phyloP scores from a whole-genome alignment of 495 filamentous ascomycete genomes.

The Halenospora varia region DNA sequence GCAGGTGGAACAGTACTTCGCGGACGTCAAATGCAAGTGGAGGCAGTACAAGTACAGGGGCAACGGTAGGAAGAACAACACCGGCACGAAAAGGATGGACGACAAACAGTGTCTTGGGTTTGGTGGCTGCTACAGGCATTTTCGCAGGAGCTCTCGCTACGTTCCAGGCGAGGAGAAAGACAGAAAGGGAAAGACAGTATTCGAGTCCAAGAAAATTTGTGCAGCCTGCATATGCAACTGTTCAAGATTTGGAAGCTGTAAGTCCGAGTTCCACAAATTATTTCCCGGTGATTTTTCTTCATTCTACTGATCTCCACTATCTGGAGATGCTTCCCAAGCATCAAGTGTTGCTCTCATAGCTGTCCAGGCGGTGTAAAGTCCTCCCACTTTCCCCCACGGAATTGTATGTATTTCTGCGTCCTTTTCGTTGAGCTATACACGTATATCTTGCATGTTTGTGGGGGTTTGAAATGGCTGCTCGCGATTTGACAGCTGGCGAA shows the following conservation, averaged over 20 bases:
- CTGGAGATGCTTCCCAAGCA: too few species aligned
- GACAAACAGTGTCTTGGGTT: slow-evolving; percentile 25
- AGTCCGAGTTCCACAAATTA: slow-evolving; percentile 19
- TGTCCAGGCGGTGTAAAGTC: not conserved
- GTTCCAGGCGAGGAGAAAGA: not conserved
- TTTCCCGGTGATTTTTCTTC: not conserved
- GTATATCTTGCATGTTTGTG: too few species aligned
- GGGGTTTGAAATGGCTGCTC: not conserved
- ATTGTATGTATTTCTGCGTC: too few species aligned
- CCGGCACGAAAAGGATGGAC: slow-evolving; percentile 14
- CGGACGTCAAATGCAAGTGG: not conserved
- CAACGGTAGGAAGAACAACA: not conserved
- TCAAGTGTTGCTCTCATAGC: too few species aligned
- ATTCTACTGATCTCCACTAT: not conserved
- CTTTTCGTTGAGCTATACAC: too few species aligned
- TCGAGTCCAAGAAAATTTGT: slow-evolving; percentile 31
- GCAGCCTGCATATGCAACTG: slow-evolving; percentile 41
- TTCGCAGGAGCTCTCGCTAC: slow-evolving; percentile 35
- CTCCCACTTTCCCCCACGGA: too few species aligned
- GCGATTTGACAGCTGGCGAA: not conserved
- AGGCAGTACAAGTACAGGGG: not conserved
- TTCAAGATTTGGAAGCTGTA: slow-evolving; percentile 47
- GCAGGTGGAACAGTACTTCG: slow-evolving; percentile 1
- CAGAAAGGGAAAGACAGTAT: slow-evolving; percentile 17
- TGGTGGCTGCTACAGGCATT: slow-evolving; percentile 38